Evolutionary conservation across 2,329 filamentous ascomycete species (phyloP), one percentile per base, ranked within the genome.

Genomic region (Lithohypha guttulata): DNA sequence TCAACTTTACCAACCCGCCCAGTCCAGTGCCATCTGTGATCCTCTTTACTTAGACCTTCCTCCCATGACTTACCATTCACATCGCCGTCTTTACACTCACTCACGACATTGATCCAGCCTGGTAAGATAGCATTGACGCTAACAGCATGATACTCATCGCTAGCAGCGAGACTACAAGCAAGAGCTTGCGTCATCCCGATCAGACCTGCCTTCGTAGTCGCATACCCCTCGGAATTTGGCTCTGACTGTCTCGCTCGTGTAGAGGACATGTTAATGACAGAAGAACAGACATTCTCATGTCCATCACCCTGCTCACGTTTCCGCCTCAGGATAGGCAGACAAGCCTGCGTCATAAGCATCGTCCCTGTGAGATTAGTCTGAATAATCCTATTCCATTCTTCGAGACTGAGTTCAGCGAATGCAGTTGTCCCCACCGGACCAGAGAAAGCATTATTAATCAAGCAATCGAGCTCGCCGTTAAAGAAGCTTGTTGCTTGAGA

Each of bases 61-160:
- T 68, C 65, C 69, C 68, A 71, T 22, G 45, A 44, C 33, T 35
- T 43, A 0, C 59, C 59, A 27, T 57, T 52, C 47, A 63, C 59
- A 47, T 71, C 34, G 5, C 10, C 34, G 4, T 36, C 34, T 17
- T 36, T 36, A 14, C 34, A 11, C 18, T 36, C 34, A 31, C 69
- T 57, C 32, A 50, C 55, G 6, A 71, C 68, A 47, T 70, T 60
- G 32, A 73, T 68, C 69, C 69, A 72, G 0, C 69, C 68, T 0
- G 66, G 68, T 22, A 70, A 49, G 11, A 72, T 64, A 0, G 66
- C 60, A 44, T 70, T 71, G 18, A 68, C 64, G 3, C 65, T 56
- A 18, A 72, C 61, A 29, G 27, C 27, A 29, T 29, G 6, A 29
- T 29, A 13, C 27, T 29, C 27, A 8, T 60, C 59, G 30, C 62